Base-by-base conservation (phyloP, 352 stramenopile species). In the Phytopythium montanum region DNA sequence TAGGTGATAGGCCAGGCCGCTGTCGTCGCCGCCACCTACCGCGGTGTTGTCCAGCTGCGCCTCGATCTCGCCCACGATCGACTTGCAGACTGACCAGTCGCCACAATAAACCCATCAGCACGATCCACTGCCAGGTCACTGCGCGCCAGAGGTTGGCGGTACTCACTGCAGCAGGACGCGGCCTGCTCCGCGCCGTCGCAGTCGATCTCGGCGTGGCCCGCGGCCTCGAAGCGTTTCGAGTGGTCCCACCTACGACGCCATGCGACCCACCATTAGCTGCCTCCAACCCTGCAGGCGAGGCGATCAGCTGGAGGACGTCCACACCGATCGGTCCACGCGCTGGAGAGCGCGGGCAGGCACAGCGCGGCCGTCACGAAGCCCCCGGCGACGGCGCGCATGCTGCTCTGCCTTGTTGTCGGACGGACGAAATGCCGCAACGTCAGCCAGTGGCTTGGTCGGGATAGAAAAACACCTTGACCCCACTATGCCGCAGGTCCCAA, bases 41-140 rank as follows among this genome's bases (percentile, higher is more conserved):
- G 70, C 46, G 13, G 85, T 94, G 61, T 76, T 84, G 68, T 92
- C 88, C 34, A 94, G 62, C 69, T 92, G 79, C 38, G 70, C 83
- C 63, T 94, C 85, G 42, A 94, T 91, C 60, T 91, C 77, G 55
- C 79, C 75, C 52, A 94, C 81, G 54, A 94, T 92, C 23, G 79
- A 86, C 66, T 84, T 85, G 72, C 85, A 94, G 34, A 94, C 84
- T 93, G 54, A 21, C 9, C 9, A 29, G 19, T 21, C 39, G 6
- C 13, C 23, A 41, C 23, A 45, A 9, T 12, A n/a, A 46, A 46
- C 1, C 10, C 13, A 34, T 10, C 21, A 28, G 38, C 42, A 42
- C 18, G 33, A 23, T 18, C 10, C 45, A 39, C 16, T 23, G 10
- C 10, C 45, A 38, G 16, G 41, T 10, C 19, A 10, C 41, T n/a